phyloP scores from a whole-genome alignment of 2,329 filamentous ascomycete genomes.

The Leptographium radiaticola region DNA sequence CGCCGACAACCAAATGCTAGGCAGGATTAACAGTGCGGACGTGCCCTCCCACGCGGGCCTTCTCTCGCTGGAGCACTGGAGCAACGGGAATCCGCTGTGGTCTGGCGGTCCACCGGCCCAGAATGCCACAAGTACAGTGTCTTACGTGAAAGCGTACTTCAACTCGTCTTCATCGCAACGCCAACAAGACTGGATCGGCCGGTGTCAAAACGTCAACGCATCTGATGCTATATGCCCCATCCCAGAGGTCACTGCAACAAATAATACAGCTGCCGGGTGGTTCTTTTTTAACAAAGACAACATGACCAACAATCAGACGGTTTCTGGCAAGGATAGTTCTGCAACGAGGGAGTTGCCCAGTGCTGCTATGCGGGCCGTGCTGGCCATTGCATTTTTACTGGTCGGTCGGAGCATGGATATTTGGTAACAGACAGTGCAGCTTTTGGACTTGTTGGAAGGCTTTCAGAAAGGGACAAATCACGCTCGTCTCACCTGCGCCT shows the following conservation, averaged over 20 bases:
- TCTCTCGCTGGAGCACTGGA: slow-evolving; percentile 64
- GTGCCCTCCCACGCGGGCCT: slow-evolving; percentile 51
- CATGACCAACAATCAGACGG: slow-evolving; percentile 34
- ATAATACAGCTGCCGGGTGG: slow-evolving; percentile 21
- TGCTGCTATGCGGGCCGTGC: neutral
- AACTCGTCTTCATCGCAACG: slow-evolving; percentile 45
- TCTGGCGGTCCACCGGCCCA: slow-evolving; percentile 52
- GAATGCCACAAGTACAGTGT: slow-evolving; percentile 51
- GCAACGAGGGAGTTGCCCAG: neutral
- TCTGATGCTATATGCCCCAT: slow-evolving; percentile 33
- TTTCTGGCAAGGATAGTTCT: slow-evolving; percentile 11
- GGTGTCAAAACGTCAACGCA: slow-evolving; percentile 27
- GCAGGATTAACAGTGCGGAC: slow-evolving; percentile 39
- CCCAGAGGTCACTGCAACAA: slow-evolving; percentile 28
- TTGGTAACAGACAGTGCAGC: neutral
- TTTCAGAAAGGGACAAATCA: too few relatives aligned
- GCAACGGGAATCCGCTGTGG: slow-evolving; percentile 61
- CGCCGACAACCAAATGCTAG: slow-evolving; percentile 46
- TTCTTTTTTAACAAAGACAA: slow-evolving; percentile 37
- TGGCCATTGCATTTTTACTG: neutral
- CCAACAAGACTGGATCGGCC: slow-evolving; percentile 22
- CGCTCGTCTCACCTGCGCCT: too few relatives aligned
- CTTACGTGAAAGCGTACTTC: slow-evolving; percentile 68
- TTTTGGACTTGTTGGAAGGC: neutral
- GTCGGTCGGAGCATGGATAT: neutral